Conservation (phyloP, 306 rosid species). For the Dicorynia guianensis region DNA sequence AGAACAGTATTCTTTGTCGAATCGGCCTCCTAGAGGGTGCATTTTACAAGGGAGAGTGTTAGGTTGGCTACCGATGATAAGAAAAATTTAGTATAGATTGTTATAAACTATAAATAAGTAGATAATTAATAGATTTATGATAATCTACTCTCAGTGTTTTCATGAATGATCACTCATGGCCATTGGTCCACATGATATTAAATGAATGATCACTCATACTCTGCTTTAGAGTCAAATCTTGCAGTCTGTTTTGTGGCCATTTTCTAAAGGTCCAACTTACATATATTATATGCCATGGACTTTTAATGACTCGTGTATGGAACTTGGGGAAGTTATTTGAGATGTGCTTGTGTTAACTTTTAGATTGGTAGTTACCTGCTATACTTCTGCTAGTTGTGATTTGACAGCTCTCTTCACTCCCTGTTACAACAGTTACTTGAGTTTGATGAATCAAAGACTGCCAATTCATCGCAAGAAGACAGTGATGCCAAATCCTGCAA, state of each 20-base stretch:
- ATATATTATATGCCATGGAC: not conserved
- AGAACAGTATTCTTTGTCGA: too few species aligned
- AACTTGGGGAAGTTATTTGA: not conserved
- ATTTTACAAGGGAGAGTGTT: too few species aligned
- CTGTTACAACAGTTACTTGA: slow-evolving; percentile 64
- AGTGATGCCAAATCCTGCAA: slow-evolving; percentile 60
- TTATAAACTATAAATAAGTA: too few species aligned
- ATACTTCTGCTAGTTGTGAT: not conserved
- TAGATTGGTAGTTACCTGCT: not conserved
- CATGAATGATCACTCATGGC: too few species aligned
- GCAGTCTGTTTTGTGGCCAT: not conserved
- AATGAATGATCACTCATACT: too few species aligned
- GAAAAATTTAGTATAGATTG: too few species aligned
- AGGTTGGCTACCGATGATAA: too few species aligned
- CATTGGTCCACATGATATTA: too few species aligned
- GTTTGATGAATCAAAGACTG: slow-evolving; percentile 74
- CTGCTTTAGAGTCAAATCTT: too few species aligned
- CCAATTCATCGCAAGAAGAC: slow-evolving; percentile 54
- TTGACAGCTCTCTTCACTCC: not conserved
- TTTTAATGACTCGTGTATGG: slow-evolving; percentile 2
- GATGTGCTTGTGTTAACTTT: slow-evolving; percentile 5
- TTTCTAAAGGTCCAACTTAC: not conserved
- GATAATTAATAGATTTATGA: too few species aligned
- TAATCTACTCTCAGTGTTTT: too few species aligned
- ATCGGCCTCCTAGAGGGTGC: too few species aligned